phyloP scores from a whole-genome alignment of 1,284 basidiomycete species.

The Ustilago shanxiensis region DNA sequence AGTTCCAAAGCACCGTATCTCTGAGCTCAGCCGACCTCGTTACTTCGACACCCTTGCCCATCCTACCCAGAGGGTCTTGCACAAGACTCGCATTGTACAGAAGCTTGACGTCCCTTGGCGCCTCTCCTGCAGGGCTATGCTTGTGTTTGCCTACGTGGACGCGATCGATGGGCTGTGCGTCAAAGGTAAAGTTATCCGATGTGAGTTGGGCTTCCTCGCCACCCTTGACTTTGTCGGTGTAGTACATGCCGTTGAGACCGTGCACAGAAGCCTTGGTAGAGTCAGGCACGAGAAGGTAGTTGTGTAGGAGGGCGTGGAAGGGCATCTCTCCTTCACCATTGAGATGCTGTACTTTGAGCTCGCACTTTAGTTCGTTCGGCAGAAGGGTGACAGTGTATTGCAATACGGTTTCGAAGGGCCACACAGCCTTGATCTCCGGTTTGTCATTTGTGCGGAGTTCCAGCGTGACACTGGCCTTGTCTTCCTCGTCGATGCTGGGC shows the following conservation, averaged over 20 bases:
- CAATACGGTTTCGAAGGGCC: constrained; percentile 44
- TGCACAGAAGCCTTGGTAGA: constrained; percentile 45
- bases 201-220: constrained; percentile 31
- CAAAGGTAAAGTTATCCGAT: constrained; percentile 31
- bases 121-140: constrained; percentile 13
- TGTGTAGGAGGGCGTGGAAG: constrained; percentile 71
- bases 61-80: constrained; percentile 35
- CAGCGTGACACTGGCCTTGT: constrained; percentile 46
- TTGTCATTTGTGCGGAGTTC: constrained; percentile 42
- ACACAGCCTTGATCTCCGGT: constrained; percentile 37
- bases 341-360: constrained; percentile 63
- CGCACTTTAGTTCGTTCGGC: constrained; percentile 54
- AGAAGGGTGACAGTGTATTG: constrained; percentile 52
- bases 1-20: constrained; percentile 70
- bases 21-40: constrained; percentile 48
- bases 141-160: constrained; percentile 51
- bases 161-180: constrained; percentile 49
- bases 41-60: constrained; percentile 52
- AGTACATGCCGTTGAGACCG: constrained; percentile 51
- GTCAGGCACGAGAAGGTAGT: constrained; percentile 65
- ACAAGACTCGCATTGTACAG: constrained; percentile 43
- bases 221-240: constrained; percentile 55
- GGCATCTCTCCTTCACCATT: constrained; percentile 51
- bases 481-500: constrained; percentile 32
- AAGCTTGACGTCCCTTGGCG: constrained; percentile 39